Conservation (phyloP, 1,139 yeast genomes). For the Lipomyces yarrowii region DNA sequence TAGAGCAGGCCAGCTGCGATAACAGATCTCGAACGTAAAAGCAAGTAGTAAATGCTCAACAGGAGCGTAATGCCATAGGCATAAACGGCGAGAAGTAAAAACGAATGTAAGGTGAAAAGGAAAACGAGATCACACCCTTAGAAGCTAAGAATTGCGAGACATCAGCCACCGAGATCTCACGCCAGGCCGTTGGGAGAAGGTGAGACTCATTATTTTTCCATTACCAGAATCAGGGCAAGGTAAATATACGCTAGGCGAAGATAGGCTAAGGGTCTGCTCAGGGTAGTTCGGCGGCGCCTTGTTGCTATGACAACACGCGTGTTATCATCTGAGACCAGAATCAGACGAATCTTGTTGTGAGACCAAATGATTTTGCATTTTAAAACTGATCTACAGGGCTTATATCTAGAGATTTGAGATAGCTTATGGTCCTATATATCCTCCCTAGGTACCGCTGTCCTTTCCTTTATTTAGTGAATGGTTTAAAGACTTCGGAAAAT, state of each 20-base stretch:
- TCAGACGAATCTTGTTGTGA: background rate
- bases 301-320: background rate
- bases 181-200: background rate
- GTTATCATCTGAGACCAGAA: background rate
- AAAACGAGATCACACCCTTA: background rate
- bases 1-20: conserved; percentile 28
- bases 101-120: background rate
- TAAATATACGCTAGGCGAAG: background rate
- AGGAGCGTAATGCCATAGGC: conserved; percentile 2
- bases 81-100: conserved; percentile 9
- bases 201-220: background rate
- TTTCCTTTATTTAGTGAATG: background rate
- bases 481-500: background rate
- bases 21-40: conserved; percentile 8
- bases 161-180: conserved; percentile 6
- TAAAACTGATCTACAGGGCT: background rate
- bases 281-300: background rate
- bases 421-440: background rate
- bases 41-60: background rate
- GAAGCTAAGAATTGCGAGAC: conserved; percentile 3
- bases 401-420: background rate
- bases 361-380: background rate
- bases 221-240: background rate
- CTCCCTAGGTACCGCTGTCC: background rate
- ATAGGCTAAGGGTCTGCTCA: background rate